These are phyloP conservation scores for Santalum album DNA, from an alignment of 164 flowering plant genomes.

Conservation along the genomic window DNA sequence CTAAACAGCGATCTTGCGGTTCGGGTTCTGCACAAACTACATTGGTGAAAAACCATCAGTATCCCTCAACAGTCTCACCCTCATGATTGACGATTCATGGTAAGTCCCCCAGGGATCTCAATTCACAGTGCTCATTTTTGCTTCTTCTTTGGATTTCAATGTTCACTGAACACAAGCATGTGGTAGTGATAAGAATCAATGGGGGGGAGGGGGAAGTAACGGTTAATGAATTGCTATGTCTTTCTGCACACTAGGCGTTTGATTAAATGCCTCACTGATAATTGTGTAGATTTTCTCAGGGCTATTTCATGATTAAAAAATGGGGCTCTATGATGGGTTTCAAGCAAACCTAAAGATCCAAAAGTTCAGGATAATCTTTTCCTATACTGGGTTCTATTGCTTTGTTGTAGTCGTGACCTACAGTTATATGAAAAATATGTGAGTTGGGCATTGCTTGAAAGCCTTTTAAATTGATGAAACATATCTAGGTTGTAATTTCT, in stretches of 20 bases:
- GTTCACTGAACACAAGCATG: too few relatives aligned
- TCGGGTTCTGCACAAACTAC: too few relatives aligned
- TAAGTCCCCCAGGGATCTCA: too few relatives aligned
- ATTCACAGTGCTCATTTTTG: too few relatives aligned
- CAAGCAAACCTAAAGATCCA: conserved; percentile 58
- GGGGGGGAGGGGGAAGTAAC: too few relatives aligned
- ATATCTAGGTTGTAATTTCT: neutral
- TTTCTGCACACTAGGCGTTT: neutral
- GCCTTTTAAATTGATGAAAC: neutral
- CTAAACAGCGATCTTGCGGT: too few relatives aligned
- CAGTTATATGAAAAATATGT: conserved; percentile 76
- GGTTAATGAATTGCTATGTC: neutral
- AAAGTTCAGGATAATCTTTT: conserved; percentile 60
- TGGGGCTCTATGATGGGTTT: conserved; percentile 37
- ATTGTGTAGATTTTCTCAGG: neutral
- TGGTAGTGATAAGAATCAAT: too few relatives aligned
- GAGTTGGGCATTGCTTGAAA: conserved; percentile 17
- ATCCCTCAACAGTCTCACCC: too few relatives aligned
- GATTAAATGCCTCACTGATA: neutral
- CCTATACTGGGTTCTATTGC: conserved; percentile 62
- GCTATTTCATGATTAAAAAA: conserved; percentile 7
- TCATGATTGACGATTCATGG: too few relatives aligned
- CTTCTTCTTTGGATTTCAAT: too few relatives aligned
- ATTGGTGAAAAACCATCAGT: too few relatives aligned
- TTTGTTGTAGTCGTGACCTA: conserved; percentile 41